phyloP scores from a whole-genome alignment of 768 basidiomycete genomes.

The Pleurotus eryngii region DNA sequence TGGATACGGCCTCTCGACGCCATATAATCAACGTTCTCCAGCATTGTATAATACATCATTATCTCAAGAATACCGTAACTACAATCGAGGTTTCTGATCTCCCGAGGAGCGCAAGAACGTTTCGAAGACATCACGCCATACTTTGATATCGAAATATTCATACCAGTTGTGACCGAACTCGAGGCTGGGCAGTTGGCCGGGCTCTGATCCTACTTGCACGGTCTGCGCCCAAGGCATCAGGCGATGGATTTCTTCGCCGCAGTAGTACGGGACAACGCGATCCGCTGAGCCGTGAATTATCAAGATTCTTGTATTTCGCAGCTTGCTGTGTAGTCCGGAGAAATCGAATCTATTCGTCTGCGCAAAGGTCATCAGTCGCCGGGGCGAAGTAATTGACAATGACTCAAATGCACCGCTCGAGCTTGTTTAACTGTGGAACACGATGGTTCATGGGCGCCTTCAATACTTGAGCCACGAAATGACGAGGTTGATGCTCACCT shows the following conservation, averaged over 20 bases:
- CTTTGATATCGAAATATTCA: constrained; percentile 40
- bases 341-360: constrained; percentile 28
- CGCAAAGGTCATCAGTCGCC: neutral
- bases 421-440: constrained; percentile 27
- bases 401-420: constrained; percentile 23
- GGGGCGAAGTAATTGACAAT: neutral
- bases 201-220: constrained; percentile 26
- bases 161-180: constrained; percentile 44
- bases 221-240: constrained; percentile 34
- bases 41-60: neutral
- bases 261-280: constrained; percentile 33
- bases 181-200: constrained; percentile 32
- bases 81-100: constrained; percentile 6
- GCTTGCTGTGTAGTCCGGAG: constrained; percentile 25
- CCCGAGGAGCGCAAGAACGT: constrained; percentile 23
- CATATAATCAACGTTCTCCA: constrained; percentile 12
- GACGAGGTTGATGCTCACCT: constrained; percentile 14
- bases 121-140: constrained; percentile 38
- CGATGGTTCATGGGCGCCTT: neutral
- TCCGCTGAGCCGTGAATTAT: constrained; percentile 42
- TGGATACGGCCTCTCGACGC: constrained; percentile 40
- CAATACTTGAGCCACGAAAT: too few species aligned
- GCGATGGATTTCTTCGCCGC: constrained; percentile 30
- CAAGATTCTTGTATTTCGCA: constrained; percentile 28
- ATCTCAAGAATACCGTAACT: neutral